These are phyloP conservation scores for Xylariaceae sp. DNA, from an alignment of 2,329 filamentous ascomycete genomes.

Conservation along the genomic window DNA sequence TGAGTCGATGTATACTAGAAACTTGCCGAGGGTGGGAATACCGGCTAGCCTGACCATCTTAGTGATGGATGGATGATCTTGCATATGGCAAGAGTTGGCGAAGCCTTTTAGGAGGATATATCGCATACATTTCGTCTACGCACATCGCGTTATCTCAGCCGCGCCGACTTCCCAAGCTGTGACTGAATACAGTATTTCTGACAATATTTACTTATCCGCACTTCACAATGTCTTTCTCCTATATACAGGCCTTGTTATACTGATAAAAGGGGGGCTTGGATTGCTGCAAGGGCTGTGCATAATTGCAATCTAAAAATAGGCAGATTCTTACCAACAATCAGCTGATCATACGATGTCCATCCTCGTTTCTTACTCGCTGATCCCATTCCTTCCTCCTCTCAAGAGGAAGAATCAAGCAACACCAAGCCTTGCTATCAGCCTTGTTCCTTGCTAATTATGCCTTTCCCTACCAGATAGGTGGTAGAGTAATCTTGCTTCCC, in stretches of 20 bases:
- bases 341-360: slow-evolving; percentile 17
- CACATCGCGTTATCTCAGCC: neutral
- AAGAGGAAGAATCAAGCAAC: too few species aligned
- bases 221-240: neutral
- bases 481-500: too few species aligned
- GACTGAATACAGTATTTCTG: neutral
- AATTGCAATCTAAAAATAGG: slow-evolving; percentile 3
- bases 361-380: neutral
- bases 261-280: neutral
- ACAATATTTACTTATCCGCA: neutral
- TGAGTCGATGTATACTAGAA: neutral
- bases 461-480: too few species aligned
- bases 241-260: neutral
- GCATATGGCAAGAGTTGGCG: slow-evolving; percentile 2
- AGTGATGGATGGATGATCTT: neutral
- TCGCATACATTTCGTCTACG: neutral
- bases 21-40: neutral
- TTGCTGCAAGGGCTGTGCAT: slow-evolving; percentile 4
- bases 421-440: too few species aligned
- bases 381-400: neutral
- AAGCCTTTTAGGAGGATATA: slow-evolving; percentile 8
- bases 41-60: slow-evolving; percentile 4
- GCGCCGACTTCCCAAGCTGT: neutral
- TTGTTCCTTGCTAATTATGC: too few species aligned
- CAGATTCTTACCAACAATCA: slow-evolving; percentile 4